Base-by-base conservation (phyloP, 169 alveolate species). In the Hepatocystis sp. region DNA sequence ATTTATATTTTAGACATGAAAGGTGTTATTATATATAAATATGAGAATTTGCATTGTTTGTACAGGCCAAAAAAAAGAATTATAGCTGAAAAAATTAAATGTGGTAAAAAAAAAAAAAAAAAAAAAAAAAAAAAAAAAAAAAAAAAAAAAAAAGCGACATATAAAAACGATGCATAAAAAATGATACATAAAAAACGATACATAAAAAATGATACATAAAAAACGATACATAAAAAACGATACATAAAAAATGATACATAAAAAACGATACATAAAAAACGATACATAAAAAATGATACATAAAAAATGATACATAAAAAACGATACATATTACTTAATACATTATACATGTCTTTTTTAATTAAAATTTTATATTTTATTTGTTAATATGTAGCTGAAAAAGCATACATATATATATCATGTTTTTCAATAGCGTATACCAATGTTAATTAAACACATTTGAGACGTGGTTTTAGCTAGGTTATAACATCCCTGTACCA, bases 1-100 rank as follows among this genome's bases (percentile, higher is more conserved):
- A 32, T 71, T 21, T 71, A 71, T 51, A 71, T 71, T 34, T 32
- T 71, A 19, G 63, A 71, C 42, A 58, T 71, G 71, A 71, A 58
- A 51, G 86, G 86, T 15, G 46, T 32, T 36, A 5, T 55, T 25
- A 36, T 71, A 10, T 49, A 71, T 34, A 55, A 71, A 32, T 58
- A 71, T 44, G 86, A 71, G 44, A 36, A n/a, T 8, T 30, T 71
- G 15, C 86, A 71, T 71, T 56, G 68, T 27, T 71, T 71, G 40
- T 40, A 42, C 66, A 32, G 61, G 51, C 21, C 15, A 19, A 71
- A 71, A 40, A 36, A 28, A 27, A 63, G 15, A 21, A 40, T 17
- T 23, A 27, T 7, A 11, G 8, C 21, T 2, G 15, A 44, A 11
- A 34, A 13, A 23, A 19, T 2, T 21, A 28, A 23, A 10, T 8